Evolutionary conservation across 371 early-diverging fungal species (phyloP).

Genomic region (Mucor circinelloides): DNA sequence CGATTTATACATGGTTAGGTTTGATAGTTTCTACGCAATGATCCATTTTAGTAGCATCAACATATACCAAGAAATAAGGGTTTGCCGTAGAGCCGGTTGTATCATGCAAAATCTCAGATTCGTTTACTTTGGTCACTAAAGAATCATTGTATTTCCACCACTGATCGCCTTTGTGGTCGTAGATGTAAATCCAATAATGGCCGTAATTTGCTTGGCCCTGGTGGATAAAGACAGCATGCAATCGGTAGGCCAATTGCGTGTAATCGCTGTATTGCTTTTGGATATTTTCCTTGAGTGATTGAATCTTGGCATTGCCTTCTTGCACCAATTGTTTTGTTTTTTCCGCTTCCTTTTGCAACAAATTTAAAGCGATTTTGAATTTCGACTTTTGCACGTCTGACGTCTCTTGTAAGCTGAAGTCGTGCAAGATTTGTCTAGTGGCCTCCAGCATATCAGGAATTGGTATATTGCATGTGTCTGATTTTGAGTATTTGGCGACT

Average conservation of each 20-base stretch:
- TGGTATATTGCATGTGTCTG: conserved; percentile 40
- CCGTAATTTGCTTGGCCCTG: conserved; percentile 79
- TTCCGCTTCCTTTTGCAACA: conserved; percentile 25
- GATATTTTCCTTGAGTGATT: conserved; percentile 22
- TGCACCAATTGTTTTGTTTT: conserved; percentile 21
- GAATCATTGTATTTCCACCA: conserved; percentile 91
- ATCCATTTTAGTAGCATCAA: conserved; percentile 36
- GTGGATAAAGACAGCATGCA: conserved; percentile 77
- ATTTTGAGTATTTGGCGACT: conserved; percentile 32
- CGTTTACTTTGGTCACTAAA: conserved; percentile 60
- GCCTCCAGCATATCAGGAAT: conserved; percentile 47
- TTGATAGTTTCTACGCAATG: conserved; percentile 33
- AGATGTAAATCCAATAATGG: conserved; percentile 89
- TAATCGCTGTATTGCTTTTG: conserved; percentile 42
- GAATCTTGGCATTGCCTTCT: conserved; percentile 13
- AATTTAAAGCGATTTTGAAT: conserved; percentile 21
- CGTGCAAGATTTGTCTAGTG: conserved; percentile 32
- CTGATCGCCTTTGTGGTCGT: conserved; percentile 60
- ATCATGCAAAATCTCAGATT: conserved; percentile 58
- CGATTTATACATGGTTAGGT: not conserved
- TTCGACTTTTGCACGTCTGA: conserved; percentile 1
- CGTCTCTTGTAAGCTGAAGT: conserved; percentile 6
- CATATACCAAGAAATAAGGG: conserved; percentile 71
- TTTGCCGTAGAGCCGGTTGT: conserved; percentile 62
- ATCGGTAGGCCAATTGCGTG: conserved; percentile 45